Base-by-base conservation (phyloP, 2,329 filamentous ascomycete genomes). In the Elsinoe necatrix region DNA sequence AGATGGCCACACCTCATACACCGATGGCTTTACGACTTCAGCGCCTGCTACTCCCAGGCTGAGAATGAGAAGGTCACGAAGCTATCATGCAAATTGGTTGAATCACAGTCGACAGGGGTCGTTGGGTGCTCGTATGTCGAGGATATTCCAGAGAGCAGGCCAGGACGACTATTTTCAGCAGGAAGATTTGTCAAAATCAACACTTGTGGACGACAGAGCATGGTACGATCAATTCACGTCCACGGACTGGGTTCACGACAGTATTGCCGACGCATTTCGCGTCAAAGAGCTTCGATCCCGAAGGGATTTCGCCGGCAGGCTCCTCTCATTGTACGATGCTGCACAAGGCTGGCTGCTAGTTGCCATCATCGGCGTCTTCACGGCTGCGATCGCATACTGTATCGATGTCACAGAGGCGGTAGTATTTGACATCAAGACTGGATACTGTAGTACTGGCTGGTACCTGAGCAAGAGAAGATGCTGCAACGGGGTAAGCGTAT, bases 181-280 rank as follows among this genome's bases (percentile, higher is more conserved):
- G 42, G 54, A 51, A 31, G 55, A 78, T 59, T 73, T 85, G 71
- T 71, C 77, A 60, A 83, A 86, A 60, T 84, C 84, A 50, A 87
- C 84, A 82, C 3, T 72, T 86, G 8, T 85, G 52, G 88, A 96
- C 66, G 90, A 97, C 63, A 84, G 93, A 59, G 87, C 95, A 8
- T 97, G 93, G 93, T 97, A 97, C 72, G 93, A 98, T 75, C 93
- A 98, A 72, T 95, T 95, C 67, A 95, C 90, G 4, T 95, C 89
- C 5, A 96, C 89, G 56, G 92, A 98, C 70, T 98, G 93, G 93
- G 91, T 98, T 0, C 92, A 95, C 68, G 93, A 98, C 71, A 91
- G 87, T 69, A 96, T 98, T 63, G 89, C 90, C 65, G 93, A 97
- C 72, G 89, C 91, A 8, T 89, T 90, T 65, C 87, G 93, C 23